Evolutionary conservation across 2,329 filamentous ascomycete genomes (phyloP), one percentile per base, ranked within the genome.

Genomic region (Colletotrichum karsti): DNA sequence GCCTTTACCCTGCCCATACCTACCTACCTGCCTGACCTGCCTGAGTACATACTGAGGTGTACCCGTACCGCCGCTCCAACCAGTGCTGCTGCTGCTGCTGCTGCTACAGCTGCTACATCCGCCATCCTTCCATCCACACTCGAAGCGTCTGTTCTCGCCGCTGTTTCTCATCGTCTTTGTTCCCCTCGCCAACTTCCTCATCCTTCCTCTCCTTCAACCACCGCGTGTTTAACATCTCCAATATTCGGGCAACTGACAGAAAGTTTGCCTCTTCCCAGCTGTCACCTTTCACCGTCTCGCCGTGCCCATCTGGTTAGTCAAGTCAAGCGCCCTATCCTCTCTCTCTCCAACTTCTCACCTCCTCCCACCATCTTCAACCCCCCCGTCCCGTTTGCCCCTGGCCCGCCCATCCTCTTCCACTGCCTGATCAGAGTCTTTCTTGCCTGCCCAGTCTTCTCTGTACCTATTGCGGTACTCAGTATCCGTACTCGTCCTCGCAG

Each of bases 91-190:
- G 18, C 50, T 7, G 15, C 39, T 20, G 39, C 33, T 20, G 26
- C 13, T 54, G 13, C 18, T 12, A 30, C 9, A 22, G 53, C 20
- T 56, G 18, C 37, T 44, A 42, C 64, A 51, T 37, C 26, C 28
- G 26, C 33, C 50, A 57, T 48, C 48, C 30, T 15, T 61, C 42
- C 44, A 50, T 53, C 53, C 42, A 39, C 42, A 39, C 54, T 57
- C 53, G 58, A 67, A 67, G 41, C 58, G 42, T 63, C 63, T 35
- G 35, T 54, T 48, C 51, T 39, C 30, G 44, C 26, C 42, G 44
- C 42, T 48, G 41, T 58, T 22, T 58, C 55, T 42, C 44, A 20
- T 56, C 53, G 39, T 46, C 51, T 63, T 39, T 63, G 59, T 48
- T 50, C 46, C 35, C 42, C 28, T 44, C 22, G n/a, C 39, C 41